Evolutionary conservation across 352 stramenopile species (phyloP).

Genomic region (Aphanomyces invadans): DNA sequence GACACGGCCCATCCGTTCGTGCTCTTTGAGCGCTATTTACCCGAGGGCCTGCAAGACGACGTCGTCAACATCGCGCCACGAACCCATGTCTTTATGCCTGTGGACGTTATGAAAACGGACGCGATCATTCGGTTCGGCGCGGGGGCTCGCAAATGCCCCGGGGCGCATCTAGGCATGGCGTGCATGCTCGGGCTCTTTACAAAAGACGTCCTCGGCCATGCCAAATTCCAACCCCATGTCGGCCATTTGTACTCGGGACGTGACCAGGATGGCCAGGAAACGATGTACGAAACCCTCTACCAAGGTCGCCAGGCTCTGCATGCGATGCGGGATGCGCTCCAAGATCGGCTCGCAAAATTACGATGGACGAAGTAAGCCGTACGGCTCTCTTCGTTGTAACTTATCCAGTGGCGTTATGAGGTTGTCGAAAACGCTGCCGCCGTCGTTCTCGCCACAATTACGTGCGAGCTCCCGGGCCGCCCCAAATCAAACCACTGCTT

Average conservation of each 20-base stretch:
- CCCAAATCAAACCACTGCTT: no score
- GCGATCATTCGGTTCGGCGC: slow-evolving; percentile 21
- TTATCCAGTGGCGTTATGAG: no score
- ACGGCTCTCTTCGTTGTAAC: background rate
- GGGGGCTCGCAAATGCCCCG: slow-evolving; percentile 18
- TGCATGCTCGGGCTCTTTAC: slow-evolving; percentile 16
- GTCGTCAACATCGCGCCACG: slow-evolving; percentile 6
- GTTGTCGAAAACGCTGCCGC: no score
- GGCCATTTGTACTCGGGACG: slow-evolving; percentile 18
- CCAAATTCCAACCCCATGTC: slow-evolving; percentile 12
- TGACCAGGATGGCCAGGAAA: slow-evolving; percentile 20
- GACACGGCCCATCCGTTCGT: slow-evolving; percentile 23
- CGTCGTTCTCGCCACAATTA: no score
- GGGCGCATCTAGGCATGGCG: slow-evolving; percentile 6
- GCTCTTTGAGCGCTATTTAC: background rate
- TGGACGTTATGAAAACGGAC: slow-evolving; percentile 23
- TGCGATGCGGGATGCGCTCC: background rate
- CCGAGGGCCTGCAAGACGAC: background rate
- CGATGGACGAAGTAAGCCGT: background rate
- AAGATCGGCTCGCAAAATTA: background rate
- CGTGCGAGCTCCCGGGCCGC: no score
- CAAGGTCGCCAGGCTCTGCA: background rate
- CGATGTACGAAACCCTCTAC: slow-evolving; percentile 6
- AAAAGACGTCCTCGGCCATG: background rate
- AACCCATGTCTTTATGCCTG: slow-evolving; percentile 20